Percentiles rank a stretch among this genome's conserved stretches.
Evolutionary conservation across 805 yeast genomes (phyloP).

Genomic region (Alloascoidea hylecoeti): DNA sequence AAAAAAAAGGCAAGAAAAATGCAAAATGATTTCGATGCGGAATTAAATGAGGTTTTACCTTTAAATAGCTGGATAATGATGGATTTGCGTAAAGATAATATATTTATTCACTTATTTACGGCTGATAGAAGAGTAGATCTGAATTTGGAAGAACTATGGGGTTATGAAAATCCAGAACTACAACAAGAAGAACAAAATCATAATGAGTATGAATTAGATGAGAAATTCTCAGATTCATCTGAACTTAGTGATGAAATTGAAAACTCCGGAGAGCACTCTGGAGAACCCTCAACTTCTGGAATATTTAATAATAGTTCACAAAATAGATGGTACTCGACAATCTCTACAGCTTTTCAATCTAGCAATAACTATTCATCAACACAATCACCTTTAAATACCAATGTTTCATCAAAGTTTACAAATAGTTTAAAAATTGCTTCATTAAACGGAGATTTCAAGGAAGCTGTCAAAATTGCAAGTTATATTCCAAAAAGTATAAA

Average conservation of each 20-base stretch:
- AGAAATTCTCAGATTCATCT: too few relatives aligned
- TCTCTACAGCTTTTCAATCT: slow-evolving; percentile 1
- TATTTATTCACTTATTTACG: slow-evolving; percentile 64
- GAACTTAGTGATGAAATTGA: slow-evolving; percentile 9
- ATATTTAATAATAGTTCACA: slow-evolving; percentile 2
- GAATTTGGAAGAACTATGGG: slow-evolving; percentile 62
- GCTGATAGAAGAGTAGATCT: slow-evolving; percentile 50
- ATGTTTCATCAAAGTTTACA: too few relatives aligned
- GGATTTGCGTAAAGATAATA: slow-evolving; percentile 47
- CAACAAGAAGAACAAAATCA: neutral
- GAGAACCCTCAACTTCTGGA: neutral
- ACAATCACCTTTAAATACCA: too few relatives aligned
- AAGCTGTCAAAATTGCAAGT: slow-evolving; percentile 4
- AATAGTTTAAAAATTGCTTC: neutral
- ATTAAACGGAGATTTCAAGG: slow-evolving; percentile 1
- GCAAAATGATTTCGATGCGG: slow-evolving; percentile 37
- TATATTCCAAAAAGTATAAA: slow-evolving; percentile 6
- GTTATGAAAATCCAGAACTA: slow-evolving; percentile 21
- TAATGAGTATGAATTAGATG: too few relatives aligned
- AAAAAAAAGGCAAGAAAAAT: slow-evolving; percentile 36
- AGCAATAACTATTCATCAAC: neutral
- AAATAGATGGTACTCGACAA: slow-evolving; percentile 2
- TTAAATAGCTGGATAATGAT: slow-evolving; percentile 78
- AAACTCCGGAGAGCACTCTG: slow-evolving; percentile 1
- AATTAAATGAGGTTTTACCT: slow-evolving; percentile 31